A percentile compares a stretch with the other conserved stretches of the same genome.
These are phyloP conservation scores for Aschersonia sp. DNA, from an alignment of 2,329 filamentous ascomycete genomes.

Conservation along the genomic window DNA sequence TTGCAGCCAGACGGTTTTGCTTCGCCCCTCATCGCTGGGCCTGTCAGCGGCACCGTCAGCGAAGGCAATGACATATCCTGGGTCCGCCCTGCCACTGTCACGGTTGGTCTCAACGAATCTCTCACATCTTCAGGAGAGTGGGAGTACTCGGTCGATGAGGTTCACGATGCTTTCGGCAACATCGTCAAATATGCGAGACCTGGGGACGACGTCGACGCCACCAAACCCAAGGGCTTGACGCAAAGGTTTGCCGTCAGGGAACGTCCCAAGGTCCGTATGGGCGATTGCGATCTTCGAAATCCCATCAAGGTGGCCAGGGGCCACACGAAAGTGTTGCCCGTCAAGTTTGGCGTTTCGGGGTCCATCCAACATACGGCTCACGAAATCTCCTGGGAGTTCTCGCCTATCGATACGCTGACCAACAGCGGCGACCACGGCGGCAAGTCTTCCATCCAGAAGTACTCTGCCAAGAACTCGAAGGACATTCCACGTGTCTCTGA, in stretches of 20 bases:
- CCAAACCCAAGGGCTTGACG: slow-evolving; percentile 47
- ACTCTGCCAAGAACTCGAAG: slow-evolving; percentile 44
- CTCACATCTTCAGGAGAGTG: slow-evolving; percentile 67
- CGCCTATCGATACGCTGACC: slow-evolving; percentile 53
- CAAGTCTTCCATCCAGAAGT: slow-evolving; percentile 39
- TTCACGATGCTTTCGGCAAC: slow-evolving; percentile 84
- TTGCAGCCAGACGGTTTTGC: slow-evolving; percentile 78
- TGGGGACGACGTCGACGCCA: slow-evolving; percentile 55
- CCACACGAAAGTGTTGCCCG: slow-evolving; percentile 50
- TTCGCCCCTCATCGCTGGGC: slow-evolving; percentile 58
- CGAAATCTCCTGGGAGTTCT: slow-evolving; percentile 69
- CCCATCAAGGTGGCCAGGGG: slow-evolving; percentile 77
- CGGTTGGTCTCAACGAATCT: slow-evolving; percentile 80
- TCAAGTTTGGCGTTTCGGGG: slow-evolving; percentile 53
- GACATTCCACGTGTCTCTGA: slow-evolving; percentile 56
- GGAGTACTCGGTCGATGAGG: slow-evolving; percentile 84
- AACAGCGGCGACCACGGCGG: slow-evolving; percentile 56
- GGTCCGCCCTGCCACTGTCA: slow-evolving; percentile 62
- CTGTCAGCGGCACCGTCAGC: slow-evolving; percentile 45
- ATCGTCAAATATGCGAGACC: slow-evolving; percentile 56
- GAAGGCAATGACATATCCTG: slow-evolving; percentile 59
- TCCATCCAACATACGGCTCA: slow-evolving; percentile 49
- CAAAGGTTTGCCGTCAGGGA: slow-evolving; percentile 80
- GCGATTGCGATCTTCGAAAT: slow-evolving; percentile 63
- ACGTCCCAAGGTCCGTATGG: slow-evolving; percentile 58